These are phyloP conservation scores for Sesbania bispinosa DNA, from an alignment of 306 rosid genomes.

Conservation along the genomic window DNA sequence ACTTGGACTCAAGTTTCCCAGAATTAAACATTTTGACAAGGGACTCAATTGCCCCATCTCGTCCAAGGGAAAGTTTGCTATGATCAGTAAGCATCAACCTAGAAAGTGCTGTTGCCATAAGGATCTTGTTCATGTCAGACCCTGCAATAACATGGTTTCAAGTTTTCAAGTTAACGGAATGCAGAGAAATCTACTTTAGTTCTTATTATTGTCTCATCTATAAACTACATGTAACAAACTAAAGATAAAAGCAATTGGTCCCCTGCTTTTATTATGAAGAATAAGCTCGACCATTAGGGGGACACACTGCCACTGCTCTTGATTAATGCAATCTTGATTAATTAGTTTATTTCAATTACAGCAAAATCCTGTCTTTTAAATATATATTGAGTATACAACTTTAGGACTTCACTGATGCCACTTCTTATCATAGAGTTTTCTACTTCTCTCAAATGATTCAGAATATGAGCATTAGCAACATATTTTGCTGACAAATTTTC, in stretches of 20 bases:
- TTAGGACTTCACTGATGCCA: background rate
- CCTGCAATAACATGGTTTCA: slow-evolving; percentile 46
- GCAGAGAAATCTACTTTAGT: background rate
- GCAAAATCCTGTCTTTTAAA: background rate
- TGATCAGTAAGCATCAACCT: slow-evolving; percentile 75
- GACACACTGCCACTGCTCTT: background rate
- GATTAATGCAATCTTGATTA: background rate
- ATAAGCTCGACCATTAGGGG: no score
- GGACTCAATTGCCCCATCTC: slow-evolving; percentile 67
- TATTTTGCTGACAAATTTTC: background rate
- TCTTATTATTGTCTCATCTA: background rate
- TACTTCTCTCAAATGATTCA: background rate
- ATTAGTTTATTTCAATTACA: background rate
- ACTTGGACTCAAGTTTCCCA: slow-evolving; percentile 81
- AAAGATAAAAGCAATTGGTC: background rate
- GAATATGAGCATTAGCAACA: background rate
- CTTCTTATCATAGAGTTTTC: no score
- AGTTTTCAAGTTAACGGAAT: background rate
- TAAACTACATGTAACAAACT: background rate
- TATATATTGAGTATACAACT: background rate
- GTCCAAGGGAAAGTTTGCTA: slow-evolving; percentile 62
- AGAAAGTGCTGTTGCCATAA: slow-evolving; percentile 80
- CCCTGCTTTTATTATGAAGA: background rate
- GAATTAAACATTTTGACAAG: slow-evolving; percentile 61
- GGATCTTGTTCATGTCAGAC: slow-evolving; percentile 74